Evolutionary conservation across 345 rosid species (phyloP).

Genomic region (Rhodamnia argentea): DNA sequence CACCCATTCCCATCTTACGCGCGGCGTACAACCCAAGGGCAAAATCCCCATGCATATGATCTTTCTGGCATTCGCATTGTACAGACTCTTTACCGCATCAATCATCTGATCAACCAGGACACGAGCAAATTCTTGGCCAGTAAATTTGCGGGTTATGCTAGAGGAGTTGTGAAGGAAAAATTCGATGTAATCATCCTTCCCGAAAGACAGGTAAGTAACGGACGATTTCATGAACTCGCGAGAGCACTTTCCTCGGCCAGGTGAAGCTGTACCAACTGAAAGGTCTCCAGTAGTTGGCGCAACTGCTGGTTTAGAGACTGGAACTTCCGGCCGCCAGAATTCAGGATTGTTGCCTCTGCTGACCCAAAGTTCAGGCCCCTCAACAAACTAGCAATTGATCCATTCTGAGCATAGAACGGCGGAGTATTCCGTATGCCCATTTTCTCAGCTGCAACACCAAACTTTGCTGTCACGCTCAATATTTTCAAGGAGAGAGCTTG

Average conservation of each 20-base stretch:
- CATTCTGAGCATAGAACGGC: conserved; percentile 43
- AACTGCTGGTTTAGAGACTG: conserved; percentile 60
- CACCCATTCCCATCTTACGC: conserved; percentile 25
- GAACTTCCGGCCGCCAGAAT: conserved; percentile 18
- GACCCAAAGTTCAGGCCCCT: conserved; percentile 49
- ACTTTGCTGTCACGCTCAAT: neutral
- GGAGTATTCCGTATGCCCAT: conserved; percentile 26
- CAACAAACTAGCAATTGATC: conserved; percentile 27
- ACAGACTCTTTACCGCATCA: conserved; percentile 27
- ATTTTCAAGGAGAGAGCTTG: neutral
- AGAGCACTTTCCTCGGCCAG: conserved; percentile 15
- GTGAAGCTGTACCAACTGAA: conserved; percentile 44
- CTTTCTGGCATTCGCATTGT: conserved; percentile 35
- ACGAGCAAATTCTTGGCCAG: conserved; percentile 29
- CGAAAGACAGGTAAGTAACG: conserved; percentile 55
- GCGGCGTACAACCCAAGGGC: conserved; percentile 60
- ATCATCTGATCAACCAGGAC: conserved; percentile 47
- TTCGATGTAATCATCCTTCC: conserved; percentile 50
- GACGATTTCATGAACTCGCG: conserved; percentile 28
- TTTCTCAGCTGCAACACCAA: conserved; percentile 31
- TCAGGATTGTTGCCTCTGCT: conserved; percentile 45
- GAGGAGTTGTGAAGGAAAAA: conserved; percentile 37
- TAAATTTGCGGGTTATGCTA: conserved; percentile 28
- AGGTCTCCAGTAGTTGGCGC: conserved; percentile 50
- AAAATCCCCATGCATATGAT: conserved; percentile 37